phyloP scores from a whole-genome alignment of 2,329 filamentous ascomycete genomes.

The Paraconiothyrium brasiliense region DNA sequence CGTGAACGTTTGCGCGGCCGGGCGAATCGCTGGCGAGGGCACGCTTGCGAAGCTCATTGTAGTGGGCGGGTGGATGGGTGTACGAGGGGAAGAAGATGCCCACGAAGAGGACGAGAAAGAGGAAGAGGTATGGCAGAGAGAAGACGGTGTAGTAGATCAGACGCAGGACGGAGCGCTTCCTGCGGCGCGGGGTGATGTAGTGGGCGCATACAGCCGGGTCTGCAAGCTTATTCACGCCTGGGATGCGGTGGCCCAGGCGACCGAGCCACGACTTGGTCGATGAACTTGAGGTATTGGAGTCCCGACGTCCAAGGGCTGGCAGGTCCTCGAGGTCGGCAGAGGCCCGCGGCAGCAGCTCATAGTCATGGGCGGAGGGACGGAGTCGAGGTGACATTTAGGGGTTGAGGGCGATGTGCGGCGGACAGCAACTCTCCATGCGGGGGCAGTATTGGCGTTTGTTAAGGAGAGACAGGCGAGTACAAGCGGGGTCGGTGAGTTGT shows the following conservation, averaged over 20 bases:
- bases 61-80: slow-evolving; percentile 63
- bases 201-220: slow-evolving; percentile 42
- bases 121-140: slow-evolving; percentile 42
- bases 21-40: slow-evolving; percentile 35
- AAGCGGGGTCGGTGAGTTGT: not conserved
- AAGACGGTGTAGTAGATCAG: slow-evolving; percentile 44
- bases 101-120: slow-evolving; percentile 54
- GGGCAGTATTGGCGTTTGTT: not conserved
- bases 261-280: slow-evolving; percentile 38
- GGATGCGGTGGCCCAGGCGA: slow-evolving; percentile 29
- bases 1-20: slow-evolving; percentile 60
- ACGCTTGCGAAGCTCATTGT: slow-evolving; percentile 53
- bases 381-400: slow-evolving; percentile 23
- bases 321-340: slow-evolving; percentile 37
- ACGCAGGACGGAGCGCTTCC: slow-evolving; percentile 43
- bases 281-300: slow-evolving; percentile 27
- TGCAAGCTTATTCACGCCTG: slow-evolving; percentile 37
- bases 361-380: slow-evolving; percentile 37
- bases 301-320: slow-evolving; percentile 22
- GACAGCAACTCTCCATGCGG: not conserved
- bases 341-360: slow-evolving; percentile 45
- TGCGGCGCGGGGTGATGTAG: slow-evolving; percentile 45
- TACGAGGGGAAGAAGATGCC: slow-evolving; percentile 66
- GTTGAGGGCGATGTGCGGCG: not conserved
- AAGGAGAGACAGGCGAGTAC: not conserved